Evolutionary conservation across 495 filamentous ascomycete species (phyloP).

Genomic region (Aspergillus sparsus): DNA sequence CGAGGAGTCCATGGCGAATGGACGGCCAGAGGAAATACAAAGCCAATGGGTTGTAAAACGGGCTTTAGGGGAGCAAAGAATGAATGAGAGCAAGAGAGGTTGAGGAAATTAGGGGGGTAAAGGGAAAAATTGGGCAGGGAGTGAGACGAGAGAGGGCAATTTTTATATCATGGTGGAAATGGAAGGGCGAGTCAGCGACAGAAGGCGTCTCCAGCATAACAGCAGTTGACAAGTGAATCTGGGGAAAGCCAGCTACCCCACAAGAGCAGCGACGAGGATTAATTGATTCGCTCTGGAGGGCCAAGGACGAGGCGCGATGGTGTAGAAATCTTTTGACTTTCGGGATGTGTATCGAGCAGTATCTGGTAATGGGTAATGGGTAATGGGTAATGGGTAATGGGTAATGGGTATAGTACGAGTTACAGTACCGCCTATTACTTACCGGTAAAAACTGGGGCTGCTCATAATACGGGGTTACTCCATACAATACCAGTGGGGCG

Average conservation of each 20-base stretch:
- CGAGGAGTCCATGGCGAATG: conserved; percentile 11
- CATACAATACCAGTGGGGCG: neutral
- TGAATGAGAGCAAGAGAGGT: too few relatives aligned
- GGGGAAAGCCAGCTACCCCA: conserved; percentile 11
- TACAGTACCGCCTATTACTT: neutral
- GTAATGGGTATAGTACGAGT: neutral
- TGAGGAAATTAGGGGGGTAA: too few relatives aligned
- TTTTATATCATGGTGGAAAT: conserved; percentile 3
- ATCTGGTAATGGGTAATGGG: neutral
- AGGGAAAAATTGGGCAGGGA: too few relatives aligned
- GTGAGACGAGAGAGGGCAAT: neutral
- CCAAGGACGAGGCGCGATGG: too few relatives aligned
- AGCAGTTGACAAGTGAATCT: conserved; percentile 2
- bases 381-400: too few relatives aligned
- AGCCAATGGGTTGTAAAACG: neutral
- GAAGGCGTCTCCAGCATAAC: neutral
- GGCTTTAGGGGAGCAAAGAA: too few relatives aligned
- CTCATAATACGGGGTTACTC: neutral
- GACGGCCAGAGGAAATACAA: neutral
- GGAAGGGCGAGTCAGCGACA: neutral
- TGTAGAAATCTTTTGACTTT: conserved; percentile 4
- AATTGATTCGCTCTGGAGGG: conserved; percentile 4
- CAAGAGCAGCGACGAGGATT: neutral
- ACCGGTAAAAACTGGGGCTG: neutral
- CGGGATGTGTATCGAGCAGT: neutral